Base-by-base conservation (phyloP, 371 early-diverging fungal genomes). In the Syncephalis plumigaleata region DNA sequence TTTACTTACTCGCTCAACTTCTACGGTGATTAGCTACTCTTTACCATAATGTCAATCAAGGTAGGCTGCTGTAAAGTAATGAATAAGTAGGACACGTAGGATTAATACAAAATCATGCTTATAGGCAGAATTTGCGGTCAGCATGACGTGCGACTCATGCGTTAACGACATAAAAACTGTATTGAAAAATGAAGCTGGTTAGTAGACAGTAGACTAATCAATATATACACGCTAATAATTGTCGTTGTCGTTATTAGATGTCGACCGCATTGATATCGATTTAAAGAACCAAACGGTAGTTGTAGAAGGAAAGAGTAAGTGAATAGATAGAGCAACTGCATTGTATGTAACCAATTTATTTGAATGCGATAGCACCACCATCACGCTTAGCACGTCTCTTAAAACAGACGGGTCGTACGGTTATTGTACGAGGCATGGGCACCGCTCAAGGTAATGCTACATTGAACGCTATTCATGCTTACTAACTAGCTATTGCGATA, bases 41-140 rank as follows among this genome's bases (percentile, higher is more conserved):
- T n/a, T n/a, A n/a, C n/a, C n/a, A n/a, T n/a, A n/a, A n/a, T n/a
- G n/a, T n/a, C n/a, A n/a, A n/a, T n/a, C n/a, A n/a, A n/a, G n/a
- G n/a, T n/a, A n/a, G n/a, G n/a, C n/a, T n/a, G n/a, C n/a, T n/a
- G n/a, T n/a, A n/a, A n/a, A n/a, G n/a, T n/a, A n/a, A n/a, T n/a
- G n/a, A n/a, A n/a, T n/a, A n/a, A n/a, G n/a, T n/a, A n/a, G n/a
- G n/a, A n/a, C n/a, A n/a, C n/a, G n/a, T n/a, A n/a, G n/a, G n/a
- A n/a, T n/a, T n/a, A n/a, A n/a, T n/a, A n/a, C n/a, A n/a, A n/a
- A n/a, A 9, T 31, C 15, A 3, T 9, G 23, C 22, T 21, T 24
- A 11, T n/a, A 77, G 73, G 73, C 82, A 9, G 82, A 85, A 52
- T 81, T 81, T 47, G 84, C 86, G 7, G 86, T 85, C 45, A 78